These are phyloP conservation scores for Phytopythium mirpurense DNA, from an alignment of 352 stramenopile genomes.

Conservation along the genomic window DNA sequence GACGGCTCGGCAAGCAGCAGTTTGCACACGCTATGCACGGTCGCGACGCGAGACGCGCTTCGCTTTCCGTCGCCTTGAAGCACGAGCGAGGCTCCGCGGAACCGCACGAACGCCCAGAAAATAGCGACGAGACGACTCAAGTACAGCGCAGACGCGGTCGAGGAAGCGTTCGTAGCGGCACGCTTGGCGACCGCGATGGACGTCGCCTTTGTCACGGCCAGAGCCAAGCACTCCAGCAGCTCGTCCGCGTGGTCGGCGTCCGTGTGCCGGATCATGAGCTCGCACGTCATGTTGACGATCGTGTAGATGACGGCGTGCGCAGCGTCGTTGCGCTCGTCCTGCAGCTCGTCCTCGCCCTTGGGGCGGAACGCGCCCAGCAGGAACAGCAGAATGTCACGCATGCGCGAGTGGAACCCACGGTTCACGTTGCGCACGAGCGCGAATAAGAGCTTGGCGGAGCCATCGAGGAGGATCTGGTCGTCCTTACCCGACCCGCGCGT, in stretches of 20 bases:
- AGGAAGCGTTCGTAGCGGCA: not conserved
- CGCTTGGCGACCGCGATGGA: constrained; percentile 13
- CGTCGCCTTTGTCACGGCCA: constrained; percentile 53
- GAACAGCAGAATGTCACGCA: constrained; percentile 71
- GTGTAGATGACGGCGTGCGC: constrained; percentile 36
- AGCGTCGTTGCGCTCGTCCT: constrained; percentile 22
- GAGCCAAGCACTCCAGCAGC: constrained; percentile 62
- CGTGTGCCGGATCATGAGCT: constrained; percentile 75
- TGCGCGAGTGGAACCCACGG: constrained; percentile 82
- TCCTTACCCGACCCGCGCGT: constrained; percentile 52
- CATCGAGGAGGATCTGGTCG: constrained; percentile 70
- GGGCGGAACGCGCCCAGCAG: constrained; percentile 70
- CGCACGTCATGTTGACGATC: constrained; percentile 62
- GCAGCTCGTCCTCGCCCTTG: constrained; percentile 19
- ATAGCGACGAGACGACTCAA: constrained; percentile 61
- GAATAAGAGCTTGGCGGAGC: constrained; percentile 85
- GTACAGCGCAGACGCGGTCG: constrained; percentile 47
- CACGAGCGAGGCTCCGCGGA: constrained; percentile 48
- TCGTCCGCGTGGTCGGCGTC: constrained; percentile 51
- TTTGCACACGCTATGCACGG: constrained; percentile 40
- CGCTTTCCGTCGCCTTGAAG: constrained; percentile 22
- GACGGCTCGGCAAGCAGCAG: constrained; percentile 35
- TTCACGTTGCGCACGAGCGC: constrained; percentile 80
- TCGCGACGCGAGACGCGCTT: constrained; percentile 20
- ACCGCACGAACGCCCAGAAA: constrained; percentile 50